These are phyloP conservation scores for Paxillus rubicundulus DNA, from an alignment of 768 basidiomycete genomes.

Conservation along the genomic window DNA sequence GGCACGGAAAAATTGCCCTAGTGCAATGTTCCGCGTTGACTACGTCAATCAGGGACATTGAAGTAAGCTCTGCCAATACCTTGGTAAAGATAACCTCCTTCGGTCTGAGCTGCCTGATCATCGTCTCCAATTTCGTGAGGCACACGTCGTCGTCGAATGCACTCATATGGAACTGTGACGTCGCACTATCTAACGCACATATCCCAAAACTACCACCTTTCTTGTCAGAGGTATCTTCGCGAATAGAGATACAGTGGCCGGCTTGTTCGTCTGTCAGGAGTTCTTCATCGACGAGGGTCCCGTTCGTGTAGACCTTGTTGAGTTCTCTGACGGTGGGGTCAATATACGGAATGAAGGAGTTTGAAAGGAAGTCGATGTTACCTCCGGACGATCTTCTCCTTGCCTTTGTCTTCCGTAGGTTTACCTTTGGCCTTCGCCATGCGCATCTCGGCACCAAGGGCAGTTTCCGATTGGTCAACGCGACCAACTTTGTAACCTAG, in stretches of 20 bases:
- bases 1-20: constrained; percentile 85
- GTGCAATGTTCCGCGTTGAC: background rate
- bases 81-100: constrained; percentile 92
- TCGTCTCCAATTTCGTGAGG: constrained; percentile 88
- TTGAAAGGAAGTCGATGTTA: constrained; percentile 24
- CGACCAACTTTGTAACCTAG: constrained; percentile 91
- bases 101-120: constrained; percentile 85
- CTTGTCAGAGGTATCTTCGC: constrained; percentile 44
- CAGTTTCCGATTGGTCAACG: constrained; percentile 96
- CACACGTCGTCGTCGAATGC: constrained; percentile 90
- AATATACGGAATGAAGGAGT: background rate
- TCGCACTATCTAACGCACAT: constrained; percentile 91
- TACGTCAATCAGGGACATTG: background rate
- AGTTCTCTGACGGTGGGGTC: constrained; percentile 57
- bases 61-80: constrained; percentile 39
- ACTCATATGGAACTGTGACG: constrained; percentile 91
- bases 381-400: constrained; percentile 89
- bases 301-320: constrained; percentile 94
- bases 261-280: constrained; percentile 91
- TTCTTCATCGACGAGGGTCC: constrained; percentile 89
- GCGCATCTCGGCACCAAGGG: constrained; percentile 96
- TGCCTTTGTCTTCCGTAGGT: constrained; percentile 48
- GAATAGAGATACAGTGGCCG: constrained; percentile 90
- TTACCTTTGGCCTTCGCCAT: constrained; percentile 60
- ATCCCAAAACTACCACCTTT: constrained; percentile 72